Evolutionary conservation across 371 early-diverging fungal species (phyloP), one percentile per base, ranked within the genome.

Genomic region (Mucor lusitanicus): DNA sequence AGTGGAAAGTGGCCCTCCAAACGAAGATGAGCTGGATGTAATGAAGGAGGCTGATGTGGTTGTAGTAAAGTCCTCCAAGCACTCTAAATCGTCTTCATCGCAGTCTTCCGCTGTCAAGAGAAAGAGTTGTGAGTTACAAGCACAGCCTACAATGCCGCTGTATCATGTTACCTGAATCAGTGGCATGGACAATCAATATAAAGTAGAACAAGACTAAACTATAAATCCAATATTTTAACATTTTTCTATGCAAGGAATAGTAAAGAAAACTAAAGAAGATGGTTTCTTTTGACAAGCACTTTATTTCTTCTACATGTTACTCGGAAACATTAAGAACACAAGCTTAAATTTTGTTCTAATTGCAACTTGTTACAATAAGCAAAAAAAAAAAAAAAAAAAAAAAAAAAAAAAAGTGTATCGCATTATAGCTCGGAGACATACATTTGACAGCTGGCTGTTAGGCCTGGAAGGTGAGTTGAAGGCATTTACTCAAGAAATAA

Each of bases 71-170:
- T 39, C 56, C 15, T 63, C 19, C 21, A 55, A 39, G 4, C 55
- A 63, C 15, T 53, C 37, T 27, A 27, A 37, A 42, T 63, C 64
- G n/a, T 63, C 64, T 17, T n/a, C n/a, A 15, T 55, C 64, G 40
- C 63, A 63, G 12, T 39, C 64, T 55, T 55, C 55, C 28, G 28
- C 55, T 55, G 17, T 27, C 27, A 5, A 30, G 30, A 30, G 30
- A 30, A 54, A 30, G 6, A 17, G n/a, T n/a, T n/a, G 21, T 8
- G 5, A 48, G n/a, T 48, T 3, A 30, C n/a, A n/a, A n/a, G 6
- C 23, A 4, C 12, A 32, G 6, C 32, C 2, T 32, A 32, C 3
- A 1, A 32, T 25, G 21, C 9, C 0, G 1, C 1, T 25, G n/a
- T n/a, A n/a, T 5, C 23, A 3, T 8, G 11, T 8, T 50, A 50